These are phyloP conservation scores for Rhypophila decipiens DNA, from an alignment of 495 filamentous ascomycete genomes.

Conservation along the genomic window DNA sequence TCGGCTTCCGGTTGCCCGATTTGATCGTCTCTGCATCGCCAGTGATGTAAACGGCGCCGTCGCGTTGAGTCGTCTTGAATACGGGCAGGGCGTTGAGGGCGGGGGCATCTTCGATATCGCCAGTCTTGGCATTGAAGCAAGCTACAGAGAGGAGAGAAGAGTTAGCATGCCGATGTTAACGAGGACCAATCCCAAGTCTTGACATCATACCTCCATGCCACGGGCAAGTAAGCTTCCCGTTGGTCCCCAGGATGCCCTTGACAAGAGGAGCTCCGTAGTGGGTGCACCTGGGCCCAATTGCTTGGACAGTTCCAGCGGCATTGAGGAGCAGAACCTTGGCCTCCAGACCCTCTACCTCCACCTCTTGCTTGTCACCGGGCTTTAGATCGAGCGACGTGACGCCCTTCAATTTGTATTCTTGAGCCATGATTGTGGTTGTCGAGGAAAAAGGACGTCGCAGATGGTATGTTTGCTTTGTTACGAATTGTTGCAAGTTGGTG, in stretches of 20 bases:
- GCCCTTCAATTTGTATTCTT: constrained; percentile 84
- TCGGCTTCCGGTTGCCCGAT: constrained; percentile 60
- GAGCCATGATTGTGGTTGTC: constrained; percentile 30
- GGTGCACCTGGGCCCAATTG: constrained; percentile 80
- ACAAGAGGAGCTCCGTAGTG: constrained; percentile 88
- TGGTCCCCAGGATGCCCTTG: constrained; percentile 71
- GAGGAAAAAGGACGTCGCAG: constrained; percentile 5
- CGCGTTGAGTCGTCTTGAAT: constrained; percentile 72
- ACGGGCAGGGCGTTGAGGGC: constrained; percentile 74
- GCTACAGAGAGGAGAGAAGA: constrained; percentile 41
- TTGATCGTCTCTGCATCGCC: constrained; percentile 79
- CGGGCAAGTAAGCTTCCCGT: constrained; percentile 82
- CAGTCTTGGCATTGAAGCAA: constrained; percentile 84
- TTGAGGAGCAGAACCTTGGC: constrained; percentile 84
- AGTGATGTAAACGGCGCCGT: constrained; percentile 77
- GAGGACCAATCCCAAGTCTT: no score
- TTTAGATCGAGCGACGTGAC: constrained; percentile 65
- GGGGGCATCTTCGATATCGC: constrained; percentile 91
- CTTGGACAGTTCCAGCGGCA: constrained; percentile 64
- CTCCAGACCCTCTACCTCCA: constrained; percentile 81
- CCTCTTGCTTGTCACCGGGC: constrained; percentile 78
- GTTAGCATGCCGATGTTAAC: constrained; percentile 8
- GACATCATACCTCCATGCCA: constrained; percentile 99
- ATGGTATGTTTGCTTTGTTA: not conserved
- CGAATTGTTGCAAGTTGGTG: not conserved